These are phyloP conservation scores for Corrigiola litoralis DNA, from an alignment of 179 eudicot genomes.

Conservation along the genomic window DNA sequence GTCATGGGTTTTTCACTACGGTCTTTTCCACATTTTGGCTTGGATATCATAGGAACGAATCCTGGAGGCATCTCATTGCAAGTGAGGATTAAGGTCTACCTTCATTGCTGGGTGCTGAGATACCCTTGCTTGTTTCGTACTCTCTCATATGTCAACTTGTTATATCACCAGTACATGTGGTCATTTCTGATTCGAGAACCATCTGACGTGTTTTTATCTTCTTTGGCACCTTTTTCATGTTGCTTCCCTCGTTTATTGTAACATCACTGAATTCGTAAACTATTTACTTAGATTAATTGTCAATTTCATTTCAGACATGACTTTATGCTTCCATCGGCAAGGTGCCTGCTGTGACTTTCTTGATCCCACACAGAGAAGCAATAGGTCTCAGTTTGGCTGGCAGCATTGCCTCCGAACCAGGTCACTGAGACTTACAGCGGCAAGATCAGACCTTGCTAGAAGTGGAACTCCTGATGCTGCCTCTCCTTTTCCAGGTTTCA, in stretches of 20 bases:
- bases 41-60: too few species aligned
- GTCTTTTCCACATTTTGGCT: too few species aligned
- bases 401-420: constrained; percentile 15
- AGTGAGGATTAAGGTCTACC: too few species aligned
- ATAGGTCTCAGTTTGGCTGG: constrained; percentile 10
- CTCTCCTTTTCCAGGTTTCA: constrained; percentile 52
- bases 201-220: too few species aligned
- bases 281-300: constrained; percentile 15
- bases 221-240: neutral
- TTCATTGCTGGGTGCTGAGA: too few species aligned
- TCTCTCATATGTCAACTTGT: neutral
- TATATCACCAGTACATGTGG: neutral
- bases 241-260: neutral
- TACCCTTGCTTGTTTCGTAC: too few species aligned
- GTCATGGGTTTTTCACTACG: too few species aligned
- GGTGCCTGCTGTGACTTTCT: constrained; percentile 19
- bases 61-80: too few species aligned
- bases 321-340: constrained; percentile 18
- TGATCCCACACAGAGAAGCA: constrained; percentile 20
- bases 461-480: constrained; percentile 54
- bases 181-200: too few species aligned
- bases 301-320: constrained; percentile 27
- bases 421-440: constrained; percentile 29
- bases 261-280: neutral
- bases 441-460: constrained; percentile 59